A percentile compares a stretch with the other conserved stretches of the same genome.
phyloP scores from a whole-genome alignment of 345 rosid genomes.

The Aquilaria sinensis region DNA sequence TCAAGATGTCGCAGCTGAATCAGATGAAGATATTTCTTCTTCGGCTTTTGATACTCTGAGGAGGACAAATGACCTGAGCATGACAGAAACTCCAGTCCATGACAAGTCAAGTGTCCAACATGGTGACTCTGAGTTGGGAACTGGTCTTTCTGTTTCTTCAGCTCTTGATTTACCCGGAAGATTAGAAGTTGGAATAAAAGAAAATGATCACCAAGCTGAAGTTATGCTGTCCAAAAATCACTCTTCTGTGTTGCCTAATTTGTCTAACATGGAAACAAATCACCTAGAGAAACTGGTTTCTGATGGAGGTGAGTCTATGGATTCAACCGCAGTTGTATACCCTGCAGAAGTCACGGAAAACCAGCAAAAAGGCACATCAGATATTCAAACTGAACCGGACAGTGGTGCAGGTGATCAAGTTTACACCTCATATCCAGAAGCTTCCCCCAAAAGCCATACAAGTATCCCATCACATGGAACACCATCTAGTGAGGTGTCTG shows the following conservation, averaged over 20 bases:
- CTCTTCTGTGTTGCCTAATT: conserved; percentile 16
- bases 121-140: conserved; percentile 72
- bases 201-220: conserved; percentile 29
- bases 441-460: conserved; percentile 48
- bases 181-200: conserved; percentile 40
- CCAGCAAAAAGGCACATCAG: conserved; percentile 28
- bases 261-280: conserved; percentile 12
- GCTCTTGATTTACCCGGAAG: conserved; percentile 73
- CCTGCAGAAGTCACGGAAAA: conserved; percentile 23
- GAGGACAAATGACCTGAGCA: conserved; percentile 8
- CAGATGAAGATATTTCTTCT: conserved; percentile 24
- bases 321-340: conserved; percentile 18
- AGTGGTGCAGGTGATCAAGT: conserved; percentile 32
- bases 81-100: conserved; percentile 2
- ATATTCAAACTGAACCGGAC: conserved; percentile 19
- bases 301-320: conserved; percentile 24
- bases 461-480: conserved; percentile 66
- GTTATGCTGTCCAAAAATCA: conserved; percentile 22
- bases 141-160: conserved; percentile 76
- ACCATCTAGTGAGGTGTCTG: conserved; percentile 74
- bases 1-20: conserved; percentile 33
- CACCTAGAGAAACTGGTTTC: conserved; percentile 27
- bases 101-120: conserved; percentile 19
- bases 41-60: conserved; percentile 17
- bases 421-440: conserved; percentile 41